These are phyloP conservation scores for Seiridium cupressi DNA, from an alignment of 2,329 filamentous ascomycete genomes.

Conservation along the genomic window DNA sequence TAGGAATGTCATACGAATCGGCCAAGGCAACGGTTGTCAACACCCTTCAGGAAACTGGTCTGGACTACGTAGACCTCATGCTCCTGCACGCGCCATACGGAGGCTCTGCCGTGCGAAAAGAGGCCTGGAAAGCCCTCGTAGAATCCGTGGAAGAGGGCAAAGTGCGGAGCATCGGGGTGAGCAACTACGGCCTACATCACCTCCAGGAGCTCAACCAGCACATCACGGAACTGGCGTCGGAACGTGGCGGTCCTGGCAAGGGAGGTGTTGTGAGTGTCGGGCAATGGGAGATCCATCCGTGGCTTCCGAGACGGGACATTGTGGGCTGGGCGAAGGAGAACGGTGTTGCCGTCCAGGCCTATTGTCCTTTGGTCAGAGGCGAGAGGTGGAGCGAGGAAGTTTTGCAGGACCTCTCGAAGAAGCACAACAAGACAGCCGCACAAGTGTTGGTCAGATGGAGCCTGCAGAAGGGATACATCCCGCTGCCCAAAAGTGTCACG, in stretches of 20 bases:
- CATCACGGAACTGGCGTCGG: constrained; percentile 59
- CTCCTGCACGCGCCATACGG: constrained; percentile 63
- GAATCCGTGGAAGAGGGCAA: constrained; percentile 62
- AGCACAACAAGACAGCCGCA: constrained; percentile 70
- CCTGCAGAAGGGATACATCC: constrained; percentile 73
- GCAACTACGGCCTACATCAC: constrained; percentile 64
- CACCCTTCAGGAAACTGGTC: constrained; percentile 59
- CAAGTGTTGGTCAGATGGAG: constrained; percentile 82
- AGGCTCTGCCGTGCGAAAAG: constrained; percentile 53
- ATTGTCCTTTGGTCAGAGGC: constrained; percentile 62
- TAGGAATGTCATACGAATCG: constrained; percentile 53
- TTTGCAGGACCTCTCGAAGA: constrained; percentile 63
- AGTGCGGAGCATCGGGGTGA: constrained; percentile 60
- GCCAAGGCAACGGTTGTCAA: constrained; percentile 63
- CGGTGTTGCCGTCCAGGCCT: constrained; percentile 62
- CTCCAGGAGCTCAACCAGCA: constrained; percentile 58
- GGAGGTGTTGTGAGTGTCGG: constrained; percentile 77
- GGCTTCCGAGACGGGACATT: constrained; percentile 78
- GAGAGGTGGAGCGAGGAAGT: constrained; percentile 68
- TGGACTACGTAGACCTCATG: constrained; percentile 67
- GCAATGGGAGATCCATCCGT: constrained; percentile 89
- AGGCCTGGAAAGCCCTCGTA: constrained; percentile 61
- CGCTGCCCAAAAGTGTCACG: constrained; percentile 72
- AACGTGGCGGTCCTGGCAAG: constrained; percentile 52
- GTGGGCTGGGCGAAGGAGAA: constrained; percentile 70